Base-by-base conservation (phyloP, 2,329 filamentous ascomycete species). In the Neophaeococcomyces aloes region DNA sequence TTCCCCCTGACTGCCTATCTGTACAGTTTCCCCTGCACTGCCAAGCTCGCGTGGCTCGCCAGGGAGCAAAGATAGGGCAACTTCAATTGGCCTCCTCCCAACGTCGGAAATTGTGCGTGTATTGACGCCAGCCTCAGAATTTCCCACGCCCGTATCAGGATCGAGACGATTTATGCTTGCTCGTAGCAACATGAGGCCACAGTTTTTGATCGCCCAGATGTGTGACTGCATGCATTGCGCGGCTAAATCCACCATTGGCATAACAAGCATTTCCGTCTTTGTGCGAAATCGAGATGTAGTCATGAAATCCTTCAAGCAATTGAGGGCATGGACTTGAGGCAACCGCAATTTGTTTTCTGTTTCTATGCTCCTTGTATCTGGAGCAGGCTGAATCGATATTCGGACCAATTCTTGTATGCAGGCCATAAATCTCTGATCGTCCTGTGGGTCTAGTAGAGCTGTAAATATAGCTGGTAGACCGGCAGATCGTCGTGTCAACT, bases 151-250 rank as follows among this genome's bases (percentile, higher is more conserved):
- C 64, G 54, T 58, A 21, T 44, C 47, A 19, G 47, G 38, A 36
- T 81, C 48, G 25, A 56, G 45, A 11, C 53, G 49, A 34, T 48
- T 50, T 27, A 54, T 49, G 4, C 95, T 70, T 49, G 86, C 86
- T 43, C 89, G 79, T 51, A 96, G 79, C 5, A 98, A 76, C 65
- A 96, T 83, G 27, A 96, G 66, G 2, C 87, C 87, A 53, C 87
- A 95, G 60, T 98, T 98, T 1, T 88, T 81, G 45, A 98, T 87
- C 0, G 88, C 86, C 91, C 91, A 98, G 17, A 91, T 78, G 47
- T 83, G 75, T 0, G 86, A 91, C 34, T 78, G 81, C 13, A 98
- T 71, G 40, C 83, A 86, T 46, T 75, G 75, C 8, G 85, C 84
- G 1, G 88, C 87, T n/a, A 96, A 71, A 48, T 81, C 75, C 3